phyloP scores from a whole-genome alignment of 768 basidiomycete genomes.

The Russula brevipes region DNA sequence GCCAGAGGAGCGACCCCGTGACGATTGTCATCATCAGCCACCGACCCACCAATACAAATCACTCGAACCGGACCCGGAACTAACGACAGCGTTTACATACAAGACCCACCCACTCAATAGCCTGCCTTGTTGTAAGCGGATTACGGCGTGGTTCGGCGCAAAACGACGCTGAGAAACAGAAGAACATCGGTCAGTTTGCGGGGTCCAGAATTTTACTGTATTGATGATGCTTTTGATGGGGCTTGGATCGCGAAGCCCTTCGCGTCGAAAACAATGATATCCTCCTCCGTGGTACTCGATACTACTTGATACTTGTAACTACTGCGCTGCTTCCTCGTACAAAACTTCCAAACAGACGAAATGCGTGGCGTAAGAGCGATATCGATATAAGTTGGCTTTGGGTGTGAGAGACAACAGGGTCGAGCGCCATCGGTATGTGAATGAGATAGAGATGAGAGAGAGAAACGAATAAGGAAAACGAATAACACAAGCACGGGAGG shows the following conservation, averaged over 20 bases:
- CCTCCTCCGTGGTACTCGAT: slow-evolving; percentile 7
- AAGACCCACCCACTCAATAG: too few relatives aligned
- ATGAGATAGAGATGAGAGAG: neutral
- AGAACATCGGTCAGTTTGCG: too few relatives aligned
- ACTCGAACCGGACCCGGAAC: too few relatives aligned
- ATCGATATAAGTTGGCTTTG: neutral
- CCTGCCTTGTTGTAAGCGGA: too few relatives aligned
- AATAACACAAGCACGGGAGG: slow-evolving; percentile 10
- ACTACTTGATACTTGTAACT: slow-evolving; percentile 25
- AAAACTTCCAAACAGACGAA: neutral
- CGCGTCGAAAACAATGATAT: slow-evolving; percentile 30
- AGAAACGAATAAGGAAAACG: slow-evolving; percentile 20
- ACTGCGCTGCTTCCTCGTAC: slow-evolving; percentile 12
- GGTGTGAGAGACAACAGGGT: neutral
- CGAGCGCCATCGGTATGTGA: neutral
- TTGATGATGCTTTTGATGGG: slow-evolving; percentile 29
- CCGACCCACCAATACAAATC: too few relatives aligned
- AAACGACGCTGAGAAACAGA: too few relatives aligned
- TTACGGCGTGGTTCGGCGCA: too few relatives aligned
- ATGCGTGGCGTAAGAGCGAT: neutral
- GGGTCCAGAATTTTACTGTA: neutral
- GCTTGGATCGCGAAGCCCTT: slow-evolving; percentile 49
- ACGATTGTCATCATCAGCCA: too few relatives aligned
- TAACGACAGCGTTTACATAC: too few relatives aligned
- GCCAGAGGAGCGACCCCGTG: too few relatives aligned